These are phyloP conservation scores for Scedosporium boydii DNA, from an alignment of 2,329 filamentous ascomycete species.

Conservation along the genomic window DNA sequence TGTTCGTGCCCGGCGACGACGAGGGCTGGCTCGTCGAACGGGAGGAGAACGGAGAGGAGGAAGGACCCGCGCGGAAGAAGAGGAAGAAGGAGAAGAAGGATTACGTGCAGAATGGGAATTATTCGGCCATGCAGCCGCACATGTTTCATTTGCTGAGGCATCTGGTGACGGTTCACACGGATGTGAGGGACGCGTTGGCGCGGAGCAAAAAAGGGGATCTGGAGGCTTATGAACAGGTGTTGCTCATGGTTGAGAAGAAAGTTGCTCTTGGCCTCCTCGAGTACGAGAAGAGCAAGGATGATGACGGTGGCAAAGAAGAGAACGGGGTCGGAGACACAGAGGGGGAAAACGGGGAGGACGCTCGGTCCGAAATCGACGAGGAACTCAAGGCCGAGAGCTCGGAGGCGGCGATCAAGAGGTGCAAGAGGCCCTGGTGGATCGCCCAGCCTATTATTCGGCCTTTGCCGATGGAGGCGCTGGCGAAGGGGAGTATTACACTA, in stretches of 20 bases:
- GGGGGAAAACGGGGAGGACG: background rate
- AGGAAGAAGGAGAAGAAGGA: slow-evolving; percentile 27
- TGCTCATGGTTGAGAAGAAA: slow-evolving; percentile 64
- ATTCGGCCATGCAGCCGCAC: slow-evolving; percentile 78
- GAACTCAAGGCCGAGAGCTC: slow-evolving; percentile 47
- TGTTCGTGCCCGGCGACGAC: slow-evolving; percentile 60
- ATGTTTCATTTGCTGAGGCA: slow-evolving; percentile 85
- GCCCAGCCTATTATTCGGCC: slow-evolving; percentile 81
- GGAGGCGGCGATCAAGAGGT: slow-evolving; percentile 54
- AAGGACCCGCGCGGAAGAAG: slow-evolving; percentile 44
- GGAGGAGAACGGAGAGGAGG: slow-evolving; percentile 22
- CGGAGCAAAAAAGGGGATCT: slow-evolving; percentile 61
- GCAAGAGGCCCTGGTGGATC: slow-evolving; percentile 80
- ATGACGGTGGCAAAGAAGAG: slow-evolving; percentile 21
- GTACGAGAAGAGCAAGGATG: slow-evolving; percentile 45
- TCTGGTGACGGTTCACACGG: slow-evolving; percentile 68
- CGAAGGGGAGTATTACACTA: slow-evolving; percentile 65
- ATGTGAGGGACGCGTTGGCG: slow-evolving; percentile 79
- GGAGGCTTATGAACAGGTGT: slow-evolving; percentile 64
- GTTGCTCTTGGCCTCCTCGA: slow-evolving; percentile 65
- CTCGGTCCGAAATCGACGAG: slow-evolving; percentile 19
- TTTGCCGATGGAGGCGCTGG: slow-evolving; percentile 76
- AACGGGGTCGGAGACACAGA: slow-evolving; percentile 10
- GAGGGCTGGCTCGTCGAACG: slow-evolving; percentile 30
- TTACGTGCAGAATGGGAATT: slow-evolving; percentile 37